Percentiles rank a stretch among this genome's conserved stretches.
These are phyloP conservation scores for Primulina huaijiensis DNA, from an alignment of 257 asterid species.

Conservation along the genomic window DNA sequence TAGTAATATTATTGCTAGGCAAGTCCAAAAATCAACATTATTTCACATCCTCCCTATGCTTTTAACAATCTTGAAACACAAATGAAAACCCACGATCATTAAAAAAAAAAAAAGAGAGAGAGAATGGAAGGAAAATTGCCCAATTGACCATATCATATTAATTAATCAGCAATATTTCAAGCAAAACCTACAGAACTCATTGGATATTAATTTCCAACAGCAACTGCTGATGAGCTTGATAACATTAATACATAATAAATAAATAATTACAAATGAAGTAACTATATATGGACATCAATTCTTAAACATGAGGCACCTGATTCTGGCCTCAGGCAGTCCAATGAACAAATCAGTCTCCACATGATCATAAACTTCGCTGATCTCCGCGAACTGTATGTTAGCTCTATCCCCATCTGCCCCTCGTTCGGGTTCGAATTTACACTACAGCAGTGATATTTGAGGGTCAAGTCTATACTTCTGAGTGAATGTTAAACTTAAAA, in stretches of 20 bases:
- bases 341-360: slow-evolving; percentile 88
- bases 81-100: too few species aligned
- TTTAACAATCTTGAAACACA: too few species aligned
- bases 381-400: slow-evolving; percentile 32
- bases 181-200: neutral
- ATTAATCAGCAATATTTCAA: neutral
- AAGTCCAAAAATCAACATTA: too few species aligned
- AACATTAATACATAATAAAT: too few species aligned
- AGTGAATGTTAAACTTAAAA: neutral
- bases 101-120: too few species aligned
- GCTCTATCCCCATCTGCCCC: slow-evolving; percentile 37
- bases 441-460: slow-evolving; percentile 26
- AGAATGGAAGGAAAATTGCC: too few species aligned
- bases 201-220: neutral
- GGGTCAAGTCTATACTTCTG: neutral
- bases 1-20: too few species aligned
- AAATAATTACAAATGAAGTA: neutral
- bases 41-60: too few species aligned
- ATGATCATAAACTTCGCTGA: slow-evolving; percentile 60
- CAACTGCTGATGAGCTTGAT: neutral
- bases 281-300: slow-evolving; percentile 23
- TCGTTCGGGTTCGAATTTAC: slow-evolving; percentile 31
- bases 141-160: too few species aligned
- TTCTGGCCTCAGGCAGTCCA: slow-evolving; percentile 45
- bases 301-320: neutral